Base-by-base conservation (phyloP, 2,329 filamentous ascomycete genomes). In the Aspergillus amoenus region DNA sequence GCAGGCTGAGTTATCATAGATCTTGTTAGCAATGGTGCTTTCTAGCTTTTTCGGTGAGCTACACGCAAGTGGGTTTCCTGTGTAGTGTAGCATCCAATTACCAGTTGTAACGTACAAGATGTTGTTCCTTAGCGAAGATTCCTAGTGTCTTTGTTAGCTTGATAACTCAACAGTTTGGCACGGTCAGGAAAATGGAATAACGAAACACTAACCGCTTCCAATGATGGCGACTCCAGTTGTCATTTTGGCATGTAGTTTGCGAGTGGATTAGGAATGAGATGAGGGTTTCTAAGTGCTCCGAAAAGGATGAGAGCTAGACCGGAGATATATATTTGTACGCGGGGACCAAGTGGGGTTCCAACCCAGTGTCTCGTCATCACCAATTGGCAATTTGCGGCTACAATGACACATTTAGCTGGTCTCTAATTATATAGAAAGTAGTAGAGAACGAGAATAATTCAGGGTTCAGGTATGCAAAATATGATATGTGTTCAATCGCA, bases 101-200 rank as follows among this genome's bases (percentile, higher is more conserved):
- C 4, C 15, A 22, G 13, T 13, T 2, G 11, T 15, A 27, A 27
- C 66, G 43, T 71, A 79, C 78, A 51, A 84, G 73, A 65, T 84
- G 82, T 61, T 84, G 78, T 69, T 84, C 82, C 59, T 78, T 77
- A 55, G 81, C 82, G 68, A 85, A 85, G 64, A 83, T 83, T 58
- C 82, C 76, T 77, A 39, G 42, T 48, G 58, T 41, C 13, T 24
- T 43, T 30, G 44, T 49, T 39, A 39, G 34, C 3, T 50, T 13
- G 21, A 13, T n/a, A 50, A 37, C 15, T 47, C 48, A 24, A 12
- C 27, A 52, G 9, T 11, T 9, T 30, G 9, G 27, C 27, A 30
- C 1, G 9, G 27, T 3, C 27, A 30, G 39, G 4, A 13, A 24
- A 39, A 27, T 13, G 21, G 12, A 39, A 27, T 13, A 18, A 9